Conservation (phyloP, 805 yeast species). For the Tetrapisispora taiwanensis region DNA sequence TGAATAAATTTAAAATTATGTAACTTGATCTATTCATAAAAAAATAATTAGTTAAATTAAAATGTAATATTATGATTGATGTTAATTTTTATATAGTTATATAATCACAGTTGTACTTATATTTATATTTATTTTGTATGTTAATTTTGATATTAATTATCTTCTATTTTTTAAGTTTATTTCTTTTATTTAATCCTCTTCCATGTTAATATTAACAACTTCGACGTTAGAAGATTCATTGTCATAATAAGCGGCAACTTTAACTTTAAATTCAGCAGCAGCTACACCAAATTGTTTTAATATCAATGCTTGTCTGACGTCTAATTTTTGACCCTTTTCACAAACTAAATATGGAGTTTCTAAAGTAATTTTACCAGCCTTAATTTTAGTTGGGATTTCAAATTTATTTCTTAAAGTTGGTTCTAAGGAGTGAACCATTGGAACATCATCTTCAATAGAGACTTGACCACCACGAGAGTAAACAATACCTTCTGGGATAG, state of each 20-base stretch:
- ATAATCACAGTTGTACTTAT: background rate
- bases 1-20: too few relatives aligned
- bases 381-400: conserved; percentile 85
- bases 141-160: background rate
- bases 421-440: conserved; percentile 93
- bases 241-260: conserved; percentile 67
- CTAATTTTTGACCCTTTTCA: conserved; percentile 65
- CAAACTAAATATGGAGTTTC: conserved; percentile 74
- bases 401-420: conserved; percentile 81
- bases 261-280: conserved; percentile 80
- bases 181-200: conserved; percentile 5
- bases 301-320: conserved; percentile 83
- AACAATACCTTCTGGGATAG: conserved; percentile 81
- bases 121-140: background rate
- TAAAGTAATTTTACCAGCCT: conserved; percentile 75
- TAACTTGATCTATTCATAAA: background rate
- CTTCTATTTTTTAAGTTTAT: too few relatives aligned
- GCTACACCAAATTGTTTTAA: conserved; percentile 95
- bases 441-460: conserved; percentile 84
- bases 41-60: too few relatives aligned
- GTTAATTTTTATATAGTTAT: background rate
- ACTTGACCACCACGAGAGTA: conserved; percentile 94
- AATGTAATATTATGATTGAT: too few relatives aligned
- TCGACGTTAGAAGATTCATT: conserved; percentile 38
- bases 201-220: conserved; percentile 29